Evolutionary conservation across 768 basidiomycete species (phyloP).

Genomic region (Naganishia antarctica): DNA sequence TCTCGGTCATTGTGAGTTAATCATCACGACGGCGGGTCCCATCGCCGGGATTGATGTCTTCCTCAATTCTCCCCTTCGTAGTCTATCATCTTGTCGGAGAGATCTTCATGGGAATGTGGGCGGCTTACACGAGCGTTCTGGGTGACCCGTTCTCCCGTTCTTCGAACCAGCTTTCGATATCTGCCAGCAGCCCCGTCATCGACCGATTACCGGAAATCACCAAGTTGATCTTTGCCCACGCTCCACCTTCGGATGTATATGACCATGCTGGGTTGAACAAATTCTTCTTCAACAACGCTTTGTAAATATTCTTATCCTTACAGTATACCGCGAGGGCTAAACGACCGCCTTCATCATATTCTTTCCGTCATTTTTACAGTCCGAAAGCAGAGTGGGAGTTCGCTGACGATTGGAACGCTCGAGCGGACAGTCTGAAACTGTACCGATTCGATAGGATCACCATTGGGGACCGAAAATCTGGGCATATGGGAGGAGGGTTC

Average conservation of each 20-base stretch:
- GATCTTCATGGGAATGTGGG: slow-evolving; percentile 36
- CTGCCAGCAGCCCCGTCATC: not conserved
- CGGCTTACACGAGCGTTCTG: slow-evolving; percentile 33
- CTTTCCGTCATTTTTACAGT: slow-evolving; percentile 22
- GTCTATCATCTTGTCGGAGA: slow-evolving; percentile 41
- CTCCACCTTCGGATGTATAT: slow-evolving; percentile 21
- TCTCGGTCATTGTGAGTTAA: slow-evolving; percentile 32
- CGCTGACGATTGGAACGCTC: slow-evolving; percentile 29
- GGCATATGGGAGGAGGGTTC: slow-evolving; percentile 20
- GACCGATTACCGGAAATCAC: not conserved
- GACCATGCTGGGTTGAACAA: slow-evolving; percentile 35
- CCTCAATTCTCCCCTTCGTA: slow-evolving; percentile 14
- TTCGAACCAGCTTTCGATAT: slow-evolving; percentile 14
- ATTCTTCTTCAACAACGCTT: slow-evolving; percentile 37
- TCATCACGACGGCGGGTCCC: not conserved
- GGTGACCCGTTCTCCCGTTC: slow-evolving; percentile 19
- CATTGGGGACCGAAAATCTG: slow-evolving; percentile 33
- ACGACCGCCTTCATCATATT: too few species aligned
- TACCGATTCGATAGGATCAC: slow-evolving; percentile 30
- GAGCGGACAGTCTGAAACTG: slow-evolving; percentile 26
- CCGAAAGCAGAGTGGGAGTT: slow-evolving; percentile 33
- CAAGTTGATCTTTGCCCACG: slow-evolving; percentile 19
- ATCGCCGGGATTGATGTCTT: not conserved
- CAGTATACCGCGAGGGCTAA: not conserved
- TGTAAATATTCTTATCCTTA: slow-evolving; percentile 28